phyloP scores from a whole-genome alignment of 768 basidiomycete genomes.

The Tricholomella constricta region DNA sequence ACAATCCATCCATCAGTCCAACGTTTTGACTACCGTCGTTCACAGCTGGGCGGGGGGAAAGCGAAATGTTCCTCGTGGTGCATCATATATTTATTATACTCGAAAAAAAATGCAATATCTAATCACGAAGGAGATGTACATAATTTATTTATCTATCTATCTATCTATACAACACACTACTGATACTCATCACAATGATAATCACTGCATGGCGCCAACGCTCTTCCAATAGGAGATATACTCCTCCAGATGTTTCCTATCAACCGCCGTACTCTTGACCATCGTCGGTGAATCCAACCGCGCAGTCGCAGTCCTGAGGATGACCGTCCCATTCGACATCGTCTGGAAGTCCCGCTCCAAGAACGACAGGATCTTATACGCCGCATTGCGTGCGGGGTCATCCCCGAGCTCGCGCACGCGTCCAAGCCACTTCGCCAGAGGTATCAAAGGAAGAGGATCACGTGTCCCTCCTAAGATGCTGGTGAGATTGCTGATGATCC shows the following conservation, averaged over 20 bases:
- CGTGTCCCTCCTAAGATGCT: conserved; percentile 20
- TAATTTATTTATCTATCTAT: background rate
- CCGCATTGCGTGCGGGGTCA: conserved; percentile 25
- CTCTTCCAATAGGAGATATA: conserved; percentile 34
- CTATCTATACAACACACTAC: background rate
- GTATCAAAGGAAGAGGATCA: conserved; percentile 24
- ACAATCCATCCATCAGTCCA: too few species aligned
- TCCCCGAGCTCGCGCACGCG: conserved; percentile 29
- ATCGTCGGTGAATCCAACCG: conserved; percentile 29
- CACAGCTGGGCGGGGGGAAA: too few species aligned
- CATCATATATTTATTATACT: too few species aligned
- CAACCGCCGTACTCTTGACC: conserved; percentile 31
- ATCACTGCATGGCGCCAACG: conserved; percentile 22
- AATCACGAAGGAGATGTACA: background rate
- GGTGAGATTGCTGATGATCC: conserved; percentile 28
- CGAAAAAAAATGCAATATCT: background rate
- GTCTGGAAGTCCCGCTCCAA: conserved; percentile 34
- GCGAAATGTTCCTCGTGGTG: too few species aligned
- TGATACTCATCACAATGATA: background rate
- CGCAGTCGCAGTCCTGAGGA: conserved; percentile 29
- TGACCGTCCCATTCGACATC: conserved; percentile 33
- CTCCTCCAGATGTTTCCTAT: conserved; percentile 31
- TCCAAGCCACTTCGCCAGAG: conserved; percentile 30
- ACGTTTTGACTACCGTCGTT: too few species aligned
- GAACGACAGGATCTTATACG: conserved; percentile 30